Percentiles rank a stretch among this genome's conserved stretches.
These are phyloP conservation scores for Cardamine resedifolia DNA, from an alignment of 345 rosid genomes.

Conservation along the genomic window DNA sequence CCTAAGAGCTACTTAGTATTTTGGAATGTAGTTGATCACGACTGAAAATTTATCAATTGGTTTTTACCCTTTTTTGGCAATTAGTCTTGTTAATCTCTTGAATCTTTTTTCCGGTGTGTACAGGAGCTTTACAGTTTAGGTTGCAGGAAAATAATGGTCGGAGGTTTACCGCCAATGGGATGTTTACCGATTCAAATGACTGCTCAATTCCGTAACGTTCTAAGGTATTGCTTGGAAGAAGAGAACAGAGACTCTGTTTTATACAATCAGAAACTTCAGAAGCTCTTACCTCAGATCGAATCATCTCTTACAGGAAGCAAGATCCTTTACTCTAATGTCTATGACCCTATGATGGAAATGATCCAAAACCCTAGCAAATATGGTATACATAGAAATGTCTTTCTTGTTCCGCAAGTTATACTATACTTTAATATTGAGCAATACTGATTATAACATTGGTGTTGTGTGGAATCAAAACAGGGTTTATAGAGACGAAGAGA, in stretches of 20 bases:
- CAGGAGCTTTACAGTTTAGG: conserved; percentile 49
- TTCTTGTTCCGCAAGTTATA: background rate
- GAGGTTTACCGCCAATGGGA: conserved; percentile 58
- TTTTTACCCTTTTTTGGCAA: background rate
- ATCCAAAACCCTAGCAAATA: background rate
- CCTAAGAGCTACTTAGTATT: no score
- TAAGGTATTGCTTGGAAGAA: background rate
- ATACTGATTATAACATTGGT: no score
- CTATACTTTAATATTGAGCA: background rate
- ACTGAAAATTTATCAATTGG: background rate
- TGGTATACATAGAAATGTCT: background rate
- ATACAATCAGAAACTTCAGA: conserved; percentile 7
- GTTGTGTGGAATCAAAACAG: conserved; percentile 26
- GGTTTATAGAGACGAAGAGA: conserved; percentile 42
- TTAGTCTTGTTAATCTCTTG: background rate
- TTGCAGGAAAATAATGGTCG: conserved; percentile 37
- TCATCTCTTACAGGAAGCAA: conserved; percentile 1
- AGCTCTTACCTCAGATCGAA: background rate
- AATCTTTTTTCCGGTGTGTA: background rate
- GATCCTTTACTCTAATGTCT: background rate
- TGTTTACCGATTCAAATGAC: conserved; percentile 33
- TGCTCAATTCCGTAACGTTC: background rate
- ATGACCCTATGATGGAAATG: conserved; percentile 2
- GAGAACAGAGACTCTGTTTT: background rate
- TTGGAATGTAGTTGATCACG: no score